A percentile compares a stretch with the other conserved stretches of the same genome.
These are phyloP conservation scores for Hansenula lynferdii DNA, from an alignment of 1,139 yeast genomes.

Conservation along the genomic window DNA sequence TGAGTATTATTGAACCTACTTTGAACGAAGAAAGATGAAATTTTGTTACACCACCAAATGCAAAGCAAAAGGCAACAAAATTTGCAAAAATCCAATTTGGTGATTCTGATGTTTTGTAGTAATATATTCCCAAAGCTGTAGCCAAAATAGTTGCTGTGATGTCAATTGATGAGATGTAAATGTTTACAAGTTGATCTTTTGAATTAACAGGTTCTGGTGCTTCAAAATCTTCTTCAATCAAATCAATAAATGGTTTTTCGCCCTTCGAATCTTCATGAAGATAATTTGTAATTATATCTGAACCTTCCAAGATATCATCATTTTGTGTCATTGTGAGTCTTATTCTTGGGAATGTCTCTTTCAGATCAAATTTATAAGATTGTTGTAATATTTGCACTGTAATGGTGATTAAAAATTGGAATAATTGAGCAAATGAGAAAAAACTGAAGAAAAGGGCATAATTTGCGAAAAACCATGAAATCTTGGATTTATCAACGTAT, in stretches of 20 bases:
- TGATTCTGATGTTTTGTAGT: constrained; percentile 23
- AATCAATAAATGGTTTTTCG: constrained; percentile 16
- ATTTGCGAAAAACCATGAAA: constrained; percentile 28
- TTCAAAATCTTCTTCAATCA: constrained; percentile 20
- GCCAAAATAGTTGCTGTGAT: constrained; percentile 26
- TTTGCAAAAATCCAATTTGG: constrained; percentile 35
- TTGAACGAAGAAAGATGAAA: constrained; percentile 35
- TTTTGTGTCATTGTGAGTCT: neutral
- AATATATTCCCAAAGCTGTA: constrained; percentile 18
- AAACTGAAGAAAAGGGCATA: constrained; percentile 30
- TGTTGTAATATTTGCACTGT: constrained; percentile 6
- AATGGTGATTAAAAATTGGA: constrained; percentile 2
- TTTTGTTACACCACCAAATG: constrained; percentile 32
- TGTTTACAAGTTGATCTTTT: constrained; percentile 28
- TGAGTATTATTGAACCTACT: constrained; percentile 39
- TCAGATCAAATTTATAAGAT: constrained; percentile 12
- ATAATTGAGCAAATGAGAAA: constrained; percentile 21
- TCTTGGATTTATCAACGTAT: constrained; percentile 24
- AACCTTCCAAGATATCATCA: neutral
- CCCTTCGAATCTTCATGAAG: constrained; percentile 7
- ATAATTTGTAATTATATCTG: neutral
- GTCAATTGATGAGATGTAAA: constrained; percentile 32
- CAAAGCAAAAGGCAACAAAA: constrained; percentile 31
- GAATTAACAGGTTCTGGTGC: constrained; percentile 18
- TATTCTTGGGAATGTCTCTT: neutral